Conservation (phyloP, 768 basidiomycete genomes). For the Coprinopsis cinerea region DNA sequence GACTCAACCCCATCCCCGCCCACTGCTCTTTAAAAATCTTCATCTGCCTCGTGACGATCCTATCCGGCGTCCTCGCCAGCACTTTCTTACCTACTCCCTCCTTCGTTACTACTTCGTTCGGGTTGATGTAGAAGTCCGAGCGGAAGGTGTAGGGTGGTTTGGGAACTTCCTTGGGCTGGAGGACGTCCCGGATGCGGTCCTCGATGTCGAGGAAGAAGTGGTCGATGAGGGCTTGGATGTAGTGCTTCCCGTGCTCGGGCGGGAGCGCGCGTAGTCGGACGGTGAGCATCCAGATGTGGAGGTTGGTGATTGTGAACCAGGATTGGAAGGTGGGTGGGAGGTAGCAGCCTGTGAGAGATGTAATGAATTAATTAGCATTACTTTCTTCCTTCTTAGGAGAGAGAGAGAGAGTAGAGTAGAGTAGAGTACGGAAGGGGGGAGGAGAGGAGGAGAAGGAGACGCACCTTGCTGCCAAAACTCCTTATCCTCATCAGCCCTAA, state of each 20-base stretch:
- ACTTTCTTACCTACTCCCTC: conserved; percentile 8
- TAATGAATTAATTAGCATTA: neutral
- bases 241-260: conserved; percentile 52
- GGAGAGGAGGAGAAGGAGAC: conserved; percentile 14
- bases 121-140: conserved; percentile 42
- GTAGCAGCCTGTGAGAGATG: conserved; percentile 52
- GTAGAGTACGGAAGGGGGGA: no score
- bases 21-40: conserved; percentile 90
- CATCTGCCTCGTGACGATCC: conserved; percentile 82
- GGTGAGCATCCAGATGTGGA: conserved; percentile 89
- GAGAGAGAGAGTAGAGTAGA: no score
- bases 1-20: conserved; percentile 72
- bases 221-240: conserved; percentile 81
- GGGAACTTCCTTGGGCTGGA: conserved; percentile 49
- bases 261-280: conserved; percentile 85
- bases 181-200: conserved; percentile 77
- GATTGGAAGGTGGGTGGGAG: conserved; percentile 94
- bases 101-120: conserved; percentile 25
- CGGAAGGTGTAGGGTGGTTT: conserved; percentile 39
- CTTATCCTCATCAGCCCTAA: conserved; percentile 51
- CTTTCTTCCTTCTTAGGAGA: no score
- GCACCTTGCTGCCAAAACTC: conserved; percentile 63
- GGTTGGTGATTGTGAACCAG: conserved; percentile 91
- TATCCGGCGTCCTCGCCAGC: conserved; percentile 55
- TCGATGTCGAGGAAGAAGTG: conserved; percentile 96